Evolutionary conservation across 2,329 filamentous ascomycete genomes (phyloP).

Genomic region (Nothomitra cinnamomea): DNA sequence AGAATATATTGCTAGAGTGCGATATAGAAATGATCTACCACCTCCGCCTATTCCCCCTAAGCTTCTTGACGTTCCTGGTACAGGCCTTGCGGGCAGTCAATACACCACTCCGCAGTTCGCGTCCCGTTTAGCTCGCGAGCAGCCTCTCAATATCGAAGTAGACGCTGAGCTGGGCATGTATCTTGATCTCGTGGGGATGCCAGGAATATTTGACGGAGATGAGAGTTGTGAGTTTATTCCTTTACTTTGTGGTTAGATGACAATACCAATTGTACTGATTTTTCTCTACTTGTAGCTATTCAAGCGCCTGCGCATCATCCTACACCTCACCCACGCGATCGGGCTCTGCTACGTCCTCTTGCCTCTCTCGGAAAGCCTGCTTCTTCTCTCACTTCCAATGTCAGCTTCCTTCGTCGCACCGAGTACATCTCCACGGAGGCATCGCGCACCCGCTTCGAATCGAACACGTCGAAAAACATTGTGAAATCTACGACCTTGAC

Average conservation of each 20-base stretch:
- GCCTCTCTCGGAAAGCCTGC: constrained; percentile 74
- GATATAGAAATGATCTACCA: constrained; percentile 90
- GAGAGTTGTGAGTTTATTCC: constrained; percentile 55
- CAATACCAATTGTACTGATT: constrained; percentile 10
- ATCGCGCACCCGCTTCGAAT: constrained; percentile 29
- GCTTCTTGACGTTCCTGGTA: constrained; percentile 91
- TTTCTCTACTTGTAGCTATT: constrained; percentile 41
- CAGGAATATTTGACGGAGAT: constrained; percentile 85
- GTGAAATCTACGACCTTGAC: constrained; percentile 15
- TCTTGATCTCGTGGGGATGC: constrained; percentile 85
- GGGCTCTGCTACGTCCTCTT: constrained; percentile 65
- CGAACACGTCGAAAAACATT: constrained; percentile 35
- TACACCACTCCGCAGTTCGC: constrained; percentile 87
- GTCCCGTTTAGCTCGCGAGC: constrained; percentile 73
- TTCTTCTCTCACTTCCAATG: constrained; percentile 48
- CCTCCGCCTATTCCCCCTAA: constrained; percentile 90
- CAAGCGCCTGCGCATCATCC: constrained; percentile 58
- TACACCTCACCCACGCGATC: constrained; percentile 65
- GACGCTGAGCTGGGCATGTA: constrained; percentile 98
- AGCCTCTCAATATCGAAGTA: constrained; percentile 89
- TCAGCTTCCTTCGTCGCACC: constrained; percentile 87
- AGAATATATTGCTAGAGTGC: constrained; percentile 91
- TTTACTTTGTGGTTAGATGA: constrained; percentile 9
- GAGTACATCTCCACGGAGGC: constrained; percentile 66
- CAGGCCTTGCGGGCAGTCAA: constrained; percentile 59